phyloP scores from a whole-genome alignment of 164 flowering plant genomes.

The Cinnamomum chago region DNA sequence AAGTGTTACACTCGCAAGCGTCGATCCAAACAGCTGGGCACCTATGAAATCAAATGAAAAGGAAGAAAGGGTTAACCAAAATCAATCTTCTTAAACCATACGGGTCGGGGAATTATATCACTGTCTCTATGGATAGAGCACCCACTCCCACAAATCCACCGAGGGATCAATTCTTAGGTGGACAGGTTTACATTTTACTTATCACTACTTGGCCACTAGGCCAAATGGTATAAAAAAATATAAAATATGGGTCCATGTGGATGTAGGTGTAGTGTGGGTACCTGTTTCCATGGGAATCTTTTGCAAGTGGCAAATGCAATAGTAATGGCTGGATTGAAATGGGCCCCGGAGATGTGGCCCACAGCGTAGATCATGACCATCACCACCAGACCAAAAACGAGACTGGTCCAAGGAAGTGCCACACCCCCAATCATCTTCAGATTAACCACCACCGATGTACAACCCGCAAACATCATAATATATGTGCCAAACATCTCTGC shows the following conservation, averaged over 20 bases:
- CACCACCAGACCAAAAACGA: constrained; percentile 57
- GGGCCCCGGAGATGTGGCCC: constrained; percentile 69
- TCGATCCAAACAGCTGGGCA: constrained; percentile 47
- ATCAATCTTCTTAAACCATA: too few species aligned
- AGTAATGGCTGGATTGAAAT: constrained; percentile 64
- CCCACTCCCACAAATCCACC: too few species aligned
- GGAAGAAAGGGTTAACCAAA: too few species aligned
- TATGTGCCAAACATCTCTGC: constrained; percentile 61
- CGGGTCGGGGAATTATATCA: too few species aligned
- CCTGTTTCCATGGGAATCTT: constrained; percentile 56
- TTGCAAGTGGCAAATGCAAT: constrained; percentile 49
- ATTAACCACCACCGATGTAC: constrained; percentile 49
- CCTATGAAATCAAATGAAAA: constrained; percentile 16
- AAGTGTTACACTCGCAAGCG: constrained; percentile 43
- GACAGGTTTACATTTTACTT: too few species aligned
- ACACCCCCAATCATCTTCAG: constrained; percentile 22
- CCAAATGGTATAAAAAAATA: too few species aligned
- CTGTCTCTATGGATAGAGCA: constrained; percentile 1
- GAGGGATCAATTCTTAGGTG: too few species aligned
- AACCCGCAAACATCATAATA: constrained; percentile 58
- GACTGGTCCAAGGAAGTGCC: constrained; percentile 44
- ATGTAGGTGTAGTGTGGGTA: constrained; percentile 2
- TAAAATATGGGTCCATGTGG: too few species aligned
- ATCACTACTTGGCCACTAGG: too few species aligned
- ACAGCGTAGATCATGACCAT: constrained; percentile 56